Conservation (phyloP, 2,329 filamentous ascomycete species). For the Colletotrichum theobromicola region DNA sequence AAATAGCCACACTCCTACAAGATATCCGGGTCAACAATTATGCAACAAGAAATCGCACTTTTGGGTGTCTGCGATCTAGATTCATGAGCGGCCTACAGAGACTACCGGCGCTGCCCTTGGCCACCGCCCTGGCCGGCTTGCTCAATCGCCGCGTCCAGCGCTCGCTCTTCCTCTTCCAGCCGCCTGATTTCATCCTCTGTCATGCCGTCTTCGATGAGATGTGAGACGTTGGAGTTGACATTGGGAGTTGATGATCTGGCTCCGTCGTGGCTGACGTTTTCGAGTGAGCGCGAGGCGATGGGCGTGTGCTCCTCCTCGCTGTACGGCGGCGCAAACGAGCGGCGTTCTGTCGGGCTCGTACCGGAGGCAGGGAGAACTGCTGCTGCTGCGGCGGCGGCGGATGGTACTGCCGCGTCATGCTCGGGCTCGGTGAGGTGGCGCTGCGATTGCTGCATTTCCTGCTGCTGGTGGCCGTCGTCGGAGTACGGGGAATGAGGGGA, state of each 20-base stretch:
- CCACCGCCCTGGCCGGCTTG: slow-evolving; percentile 35
- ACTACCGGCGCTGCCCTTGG: slow-evolving; percentile 1
- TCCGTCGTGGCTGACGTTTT: not conserved
- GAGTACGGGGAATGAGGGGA: slow-evolving; percentile 49
- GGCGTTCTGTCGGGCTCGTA: not conserved
- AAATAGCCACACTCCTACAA: not conserved
- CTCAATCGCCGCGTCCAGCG: slow-evolving; percentile 62
- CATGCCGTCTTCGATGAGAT: slow-evolving; percentile 66
- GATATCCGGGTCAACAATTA: not conserved
- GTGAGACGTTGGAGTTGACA: slow-evolving; percentile 46
- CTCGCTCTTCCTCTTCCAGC: slow-evolving; percentile 62
- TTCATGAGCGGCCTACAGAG: not conserved
- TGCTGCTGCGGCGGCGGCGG: not conserved
- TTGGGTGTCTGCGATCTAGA: not conserved
- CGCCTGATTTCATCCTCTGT: slow-evolving; percentile 59
- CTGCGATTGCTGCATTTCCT: slow-evolving; percentile 8
- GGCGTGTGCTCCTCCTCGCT: slow-evolving; percentile 1
- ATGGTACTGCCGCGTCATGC: not conserved
- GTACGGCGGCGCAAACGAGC: slow-evolving; percentile 2
- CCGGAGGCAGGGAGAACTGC: not conserved
- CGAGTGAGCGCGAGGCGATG: not conserved
- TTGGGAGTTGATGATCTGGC: slow-evolving; percentile 9
- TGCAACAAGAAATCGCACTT: not conserved
- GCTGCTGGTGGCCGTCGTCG: slow-evolving; percentile 38
- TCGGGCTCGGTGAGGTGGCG: not conserved